Evolutionary conservation across 1,284 basidiomycete species (phyloP).

Genomic region (Neonothopanus nambi): DNA sequence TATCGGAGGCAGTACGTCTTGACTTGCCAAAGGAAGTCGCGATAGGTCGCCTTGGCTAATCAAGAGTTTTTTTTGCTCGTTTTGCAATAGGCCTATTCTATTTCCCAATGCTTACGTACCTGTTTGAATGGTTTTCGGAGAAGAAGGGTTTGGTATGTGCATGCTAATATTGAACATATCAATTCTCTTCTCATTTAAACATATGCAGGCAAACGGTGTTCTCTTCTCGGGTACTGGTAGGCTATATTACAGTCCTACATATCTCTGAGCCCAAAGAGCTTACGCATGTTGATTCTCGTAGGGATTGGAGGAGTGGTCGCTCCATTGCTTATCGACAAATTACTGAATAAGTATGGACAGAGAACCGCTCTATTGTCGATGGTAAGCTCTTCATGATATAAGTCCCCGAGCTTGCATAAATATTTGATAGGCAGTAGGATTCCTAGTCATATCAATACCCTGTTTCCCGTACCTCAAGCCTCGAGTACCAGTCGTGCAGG

Average conservation of each 20-base stretch:
- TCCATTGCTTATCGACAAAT: conserved; percentile 10
- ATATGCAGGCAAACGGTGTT: conserved; percentile 13
- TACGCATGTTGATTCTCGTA: neutral
- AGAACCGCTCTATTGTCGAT: conserved; percentile 10
- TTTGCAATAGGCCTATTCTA: conserved; percentile 12
- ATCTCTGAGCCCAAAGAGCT: neutral
- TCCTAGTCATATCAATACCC: conserved; percentile 3
- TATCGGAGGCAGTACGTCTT: conserved; percentile 13
- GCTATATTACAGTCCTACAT: neutral
- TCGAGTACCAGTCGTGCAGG: conserved; percentile 12
- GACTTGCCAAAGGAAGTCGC: neutral
- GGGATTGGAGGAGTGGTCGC: conserved; percentile 13
- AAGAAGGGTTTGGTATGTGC: conserved; percentile 15
- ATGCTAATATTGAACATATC: no score
- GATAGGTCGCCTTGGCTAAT: neutral
- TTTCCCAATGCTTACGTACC: conserved; percentile 15
- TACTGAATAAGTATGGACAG: conserved; percentile 10
- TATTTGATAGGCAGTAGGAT: conserved; percentile 8
- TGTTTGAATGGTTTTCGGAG: conserved; percentile 17
- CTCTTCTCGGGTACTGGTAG: conserved; percentile 17
- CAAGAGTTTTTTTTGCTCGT: neutral
- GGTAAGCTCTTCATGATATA: neutral
- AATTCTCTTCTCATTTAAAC: neutral
- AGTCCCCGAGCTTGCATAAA: neutral
- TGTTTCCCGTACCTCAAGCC: conserved; percentile 15